Percentiles rank a stretch among this genome's conserved stretches.
Evolutionary conservation across 352 stramenopile species (phyloP).

Genomic region (Elongisporangium prolatum): DNA sequence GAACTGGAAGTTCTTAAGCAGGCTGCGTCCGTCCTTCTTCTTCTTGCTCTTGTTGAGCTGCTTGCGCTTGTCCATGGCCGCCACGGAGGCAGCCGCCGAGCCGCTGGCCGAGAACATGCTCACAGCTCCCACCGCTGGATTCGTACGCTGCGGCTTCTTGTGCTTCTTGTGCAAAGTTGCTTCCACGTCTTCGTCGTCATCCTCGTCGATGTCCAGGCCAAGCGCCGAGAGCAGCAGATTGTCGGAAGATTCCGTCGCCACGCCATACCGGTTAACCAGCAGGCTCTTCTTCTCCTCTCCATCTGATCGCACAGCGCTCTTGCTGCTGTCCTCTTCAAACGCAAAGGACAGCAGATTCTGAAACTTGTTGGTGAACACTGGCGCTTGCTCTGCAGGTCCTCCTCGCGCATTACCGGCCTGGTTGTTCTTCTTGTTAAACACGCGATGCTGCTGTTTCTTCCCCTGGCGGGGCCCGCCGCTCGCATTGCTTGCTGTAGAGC

Average conservation of each 20-base stretch:
- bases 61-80: slow-evolving; percentile 35
- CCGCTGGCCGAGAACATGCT: slow-evolving; percentile 24
- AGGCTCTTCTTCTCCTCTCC: slow-evolving; percentile 8
- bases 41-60: slow-evolving; percentile 59
- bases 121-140: slow-evolving; percentile 27
- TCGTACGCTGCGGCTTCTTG: slow-evolving; percentile 25
- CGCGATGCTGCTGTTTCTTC: slow-evolving; percentile 2
- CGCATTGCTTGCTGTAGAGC: slow-evolving; percentile 1
- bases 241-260: slow-evolving; percentile 15
- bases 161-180: slow-evolving; percentile 27
- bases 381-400: slow-evolving; percentile 13
- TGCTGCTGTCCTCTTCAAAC: slow-evolving; percentile 32
- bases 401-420: neutral
- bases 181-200: slow-evolving; percentile 17
- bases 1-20: slow-evolving; percentile 83
- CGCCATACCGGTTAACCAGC: neutral
- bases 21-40: slow-evolving; percentile 64
- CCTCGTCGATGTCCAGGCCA: slow-evolving; percentile 22
- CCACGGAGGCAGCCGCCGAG: slow-evolving; percentile 2
- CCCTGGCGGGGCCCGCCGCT: slow-evolving; percentile 1
- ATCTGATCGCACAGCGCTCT: slow-evolving; percentile 1
- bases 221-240: slow-evolving; percentile 42
- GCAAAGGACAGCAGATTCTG: slow-evolving; percentile 78
- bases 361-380: slow-evolving; percentile 81
- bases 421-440: slow-evolving; percentile 16